A percentile compares a stretch with the other conserved stretches of the same genome.
Evolutionary conservation across 208 protist species (phyloP).

Genomic region (Naegleria fowleri): DNA sequence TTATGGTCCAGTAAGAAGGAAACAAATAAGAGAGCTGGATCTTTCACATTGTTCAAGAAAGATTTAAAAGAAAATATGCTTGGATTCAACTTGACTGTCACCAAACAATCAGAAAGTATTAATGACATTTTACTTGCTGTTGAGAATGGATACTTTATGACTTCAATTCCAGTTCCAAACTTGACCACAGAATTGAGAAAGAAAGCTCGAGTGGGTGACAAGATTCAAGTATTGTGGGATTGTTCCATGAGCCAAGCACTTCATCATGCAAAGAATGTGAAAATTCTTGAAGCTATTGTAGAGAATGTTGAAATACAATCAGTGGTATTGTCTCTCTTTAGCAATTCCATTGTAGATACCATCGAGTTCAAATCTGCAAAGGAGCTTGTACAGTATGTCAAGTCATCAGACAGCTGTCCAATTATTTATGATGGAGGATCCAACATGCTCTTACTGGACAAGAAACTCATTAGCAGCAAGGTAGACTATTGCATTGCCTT

Average conservation of each 20-base stretch:
- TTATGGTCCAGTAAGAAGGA: neutral
- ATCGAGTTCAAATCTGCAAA: neutral
- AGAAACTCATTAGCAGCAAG: neutral
- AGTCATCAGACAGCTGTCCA: no score
- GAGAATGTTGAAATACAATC: neutral
- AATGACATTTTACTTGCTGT: neutral
- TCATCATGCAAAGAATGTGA: neutral
- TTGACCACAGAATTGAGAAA: neutral
- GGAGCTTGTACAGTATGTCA: neutral
- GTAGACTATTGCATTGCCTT: slow-evolving; percentile 1
- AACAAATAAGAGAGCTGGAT: neutral
- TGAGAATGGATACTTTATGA: neutral
- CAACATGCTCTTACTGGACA: neutral
- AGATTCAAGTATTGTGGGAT: neutral
- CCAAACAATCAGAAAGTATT: neutral
- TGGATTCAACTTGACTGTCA: neutral
- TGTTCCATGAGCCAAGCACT: neutral
- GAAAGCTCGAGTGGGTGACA: neutral
- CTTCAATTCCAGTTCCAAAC: neutral
- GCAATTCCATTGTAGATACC: neutral
- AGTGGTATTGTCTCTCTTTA: neutral
- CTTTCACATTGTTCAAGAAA: neutral
- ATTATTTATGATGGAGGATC: neutral
- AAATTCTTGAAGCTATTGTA: neutral
- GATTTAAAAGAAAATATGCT: neutral